Evolutionary conservation across 2,329 filamentous ascomycete genomes (phyloP), one percentile per base, ranked within the genome.

Genomic region (Knoxdaviesia capensis): DNA sequence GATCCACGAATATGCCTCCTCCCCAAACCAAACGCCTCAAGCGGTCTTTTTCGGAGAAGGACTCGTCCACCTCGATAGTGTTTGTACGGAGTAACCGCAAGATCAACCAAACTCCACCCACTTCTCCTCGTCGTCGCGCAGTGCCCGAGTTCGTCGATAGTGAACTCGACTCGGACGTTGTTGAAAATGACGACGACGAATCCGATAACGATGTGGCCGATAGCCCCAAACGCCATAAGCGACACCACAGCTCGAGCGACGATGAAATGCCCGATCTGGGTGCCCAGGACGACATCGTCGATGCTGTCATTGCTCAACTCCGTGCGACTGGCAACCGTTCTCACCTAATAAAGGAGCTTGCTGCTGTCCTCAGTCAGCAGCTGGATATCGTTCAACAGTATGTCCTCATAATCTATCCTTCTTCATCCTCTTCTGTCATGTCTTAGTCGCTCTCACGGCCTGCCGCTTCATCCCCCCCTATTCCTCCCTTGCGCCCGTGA

Each of bases 221-320:
- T n/a, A n/a, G n/a, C n/a, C n/a, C n/a, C n/a, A n/a, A n/a, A n/a
- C n/a, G n/a, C n/a, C n/a, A n/a, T n/a, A n/a, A n/a, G n/a, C n/a
- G n/a, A n/a, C n/a, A n/a, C n/a, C n/a, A n/a, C n/a, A n/a, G n/a
- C n/a, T n/a, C n/a, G n/a, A n/a, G n/a, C n/a, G n/a, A n/a, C n/a
- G n/a, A n/a, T n/a, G n/a, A n/a, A n/a, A 31, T 36, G 28, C 36
- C 39, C 37, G 81, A 92, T 57, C 71, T 85, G 41, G 78, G 76
- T 35, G 87, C 96, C 60, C 85, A 87, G 55, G 90, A 98, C 58
- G 86, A 94, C 54, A 93, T 98, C 51, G 88, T 98, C 41, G 80
- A 92, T 55, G 85, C 77, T 10, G 85, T 92, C 40, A 84, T 96
- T 53, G 63, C 83, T 51, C 86, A 93, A 61, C 66, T 98, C 43